These are phyloP conservation scores for Plasmodium ovale DNA, from an alignment of 169 alveolate species.

Conservation along the genomic window DNA sequence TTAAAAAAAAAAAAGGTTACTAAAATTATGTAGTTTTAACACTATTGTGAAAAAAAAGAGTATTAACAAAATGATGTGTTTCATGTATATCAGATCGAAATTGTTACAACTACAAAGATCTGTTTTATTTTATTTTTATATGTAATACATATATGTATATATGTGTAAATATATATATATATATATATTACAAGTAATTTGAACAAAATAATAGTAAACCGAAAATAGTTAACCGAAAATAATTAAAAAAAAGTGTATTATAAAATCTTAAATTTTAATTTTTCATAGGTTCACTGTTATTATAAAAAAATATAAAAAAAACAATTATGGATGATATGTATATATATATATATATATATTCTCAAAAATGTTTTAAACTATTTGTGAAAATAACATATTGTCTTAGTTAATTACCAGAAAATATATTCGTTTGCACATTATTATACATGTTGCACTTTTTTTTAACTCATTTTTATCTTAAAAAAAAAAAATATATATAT, in stretches of 20 bases:
- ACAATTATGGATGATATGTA: not conserved
- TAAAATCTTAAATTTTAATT: conserved; percentile 31
- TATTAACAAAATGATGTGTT: conserved; percentile 2
- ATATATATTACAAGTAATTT: too few relatives aligned
- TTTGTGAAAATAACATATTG: too few relatives aligned
- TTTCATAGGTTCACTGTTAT: conserved; percentile 45
- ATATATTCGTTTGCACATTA: too few relatives aligned
- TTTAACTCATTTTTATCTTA: not conserved
- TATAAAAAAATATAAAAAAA: not conserved
- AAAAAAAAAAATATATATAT: not conserved
- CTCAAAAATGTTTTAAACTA: not conserved
- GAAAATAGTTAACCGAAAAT: not conserved
- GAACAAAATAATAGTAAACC: not conserved
- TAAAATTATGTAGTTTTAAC: conserved; percentile 3
- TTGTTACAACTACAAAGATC: not conserved
- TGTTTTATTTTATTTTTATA: conserved; percentile 4
- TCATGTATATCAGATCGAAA: conserved; percentile 24
- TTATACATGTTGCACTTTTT: too few relatives aligned
- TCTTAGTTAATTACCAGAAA: too few relatives aligned
- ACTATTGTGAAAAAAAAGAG: conserved; percentile 2
- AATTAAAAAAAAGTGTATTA: conserved; percentile 10
- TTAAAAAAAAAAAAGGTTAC: conserved; percentile 14
- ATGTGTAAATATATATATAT: too few relatives aligned
- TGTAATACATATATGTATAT: not conserved
- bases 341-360: not conserved